Base-by-base conservation (phyloP, 805 yeast species). In the Kazachstania psychrophila region DNA sequence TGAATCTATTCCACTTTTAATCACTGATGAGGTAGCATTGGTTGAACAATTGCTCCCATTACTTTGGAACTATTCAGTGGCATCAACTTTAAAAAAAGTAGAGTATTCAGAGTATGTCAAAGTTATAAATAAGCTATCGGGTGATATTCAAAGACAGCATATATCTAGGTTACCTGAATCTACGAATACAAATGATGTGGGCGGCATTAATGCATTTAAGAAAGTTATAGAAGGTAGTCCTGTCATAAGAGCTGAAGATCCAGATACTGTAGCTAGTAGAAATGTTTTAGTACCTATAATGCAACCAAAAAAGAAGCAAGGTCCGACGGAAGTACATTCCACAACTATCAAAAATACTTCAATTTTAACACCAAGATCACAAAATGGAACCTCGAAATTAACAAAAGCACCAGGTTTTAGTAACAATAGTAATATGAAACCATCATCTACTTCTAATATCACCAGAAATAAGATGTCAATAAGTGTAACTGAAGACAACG, bases 31-130 rank as follows among this genome's bases (percentile, higher is more conserved):
- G 31, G 56, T 56, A 2, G 58, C 73, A 13, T 69, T 60, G 15
- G 59, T 82, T n/a, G 66, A 66, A n/a, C 65, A 66, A 19, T 68
- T 75, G 4, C 41, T 77, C 9, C 82, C 84, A 0, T 65, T 68
- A 28, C 54, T 75, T 38, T 68, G 77, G 68, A 57, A 60, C 11
- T 58, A 73, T 31, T 63, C 77, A 1, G 63, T 72, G 52, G 64
- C 74, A 4, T 52, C 68, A 4, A 62, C 67, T 7, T 48, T 77
- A 23, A 61, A 61, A 9, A 51, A 62, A 6, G 43, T 45, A 2
- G 69, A 72, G 42, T 77, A 72, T 49, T 45, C 58, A 19, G 48
- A 47, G 14, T 68, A 64, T 39, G 58, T 61, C 33, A 52, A 47
- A 2, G 56, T 58, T 1, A 67, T 74, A 13, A 66, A 68, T 30